Base-by-base conservation (phyloP, 129 eudicot genomes). In the Lactuca sativa region DNA sequence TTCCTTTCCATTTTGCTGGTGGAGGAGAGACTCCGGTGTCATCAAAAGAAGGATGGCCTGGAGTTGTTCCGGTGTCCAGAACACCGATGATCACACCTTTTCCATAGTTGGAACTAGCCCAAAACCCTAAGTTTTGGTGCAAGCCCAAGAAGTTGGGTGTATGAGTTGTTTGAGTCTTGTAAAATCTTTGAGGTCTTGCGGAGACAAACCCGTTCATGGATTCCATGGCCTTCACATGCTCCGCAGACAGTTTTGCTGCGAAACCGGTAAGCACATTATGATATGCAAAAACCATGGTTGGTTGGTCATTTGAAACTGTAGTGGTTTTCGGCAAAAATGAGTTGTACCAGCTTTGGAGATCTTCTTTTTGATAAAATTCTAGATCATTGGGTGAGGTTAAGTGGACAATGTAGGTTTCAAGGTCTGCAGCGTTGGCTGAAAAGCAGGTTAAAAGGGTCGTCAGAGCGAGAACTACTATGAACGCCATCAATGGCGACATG, bases 1-100 rank as follows among this genome's bases (percentile, higher is more conserved):
- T 73, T 11, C 92, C 93, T 59, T 86, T 90, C 96, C 96, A 90
- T 59, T 84, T 86, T 1, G 80, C 76, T 0, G 96, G 93, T 14
- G 96, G 96, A 38, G 96, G 88, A 8, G 86, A 80, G 80, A 90
- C 68, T 9, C 85, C 84, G 0, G 62, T 44, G 54, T 86, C 93
- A 11, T 44, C 64, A 40, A 89, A 89, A 6, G 92, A 89, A 14
- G 96, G 96, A 47, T 89, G 96, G 12, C 47, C 53, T 0, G 93
- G 93, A 9, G 74, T 47, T 10, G 86, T 76, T 36, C 96, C 93
- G 1, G 82, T 55, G 69, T 90, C 96, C 9, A 89, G 14, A 43
- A 89, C 60, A 3, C 96, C 92, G 4, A 89, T 82, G n/a, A 89
- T 82, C 1, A 82, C 78, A 3, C 92, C 90, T 36, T 84, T 76